Base-by-base conservation (phyloP, 1,139 yeast species). In the Kazachstania sp. region DNA sequence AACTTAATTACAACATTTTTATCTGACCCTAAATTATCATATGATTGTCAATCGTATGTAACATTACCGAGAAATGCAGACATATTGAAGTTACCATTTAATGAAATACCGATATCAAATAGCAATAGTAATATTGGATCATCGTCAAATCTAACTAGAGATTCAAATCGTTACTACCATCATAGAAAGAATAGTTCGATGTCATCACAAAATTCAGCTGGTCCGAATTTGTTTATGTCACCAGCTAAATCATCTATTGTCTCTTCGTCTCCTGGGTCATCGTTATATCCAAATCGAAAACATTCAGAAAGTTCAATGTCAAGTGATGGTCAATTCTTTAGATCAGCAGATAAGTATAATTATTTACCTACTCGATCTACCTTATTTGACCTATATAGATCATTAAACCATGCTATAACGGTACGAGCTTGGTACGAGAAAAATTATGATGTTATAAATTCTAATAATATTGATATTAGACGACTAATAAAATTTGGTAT, bases 401-500 rank as follows among this genome's bases (percentile, higher is more conserved):
- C 90, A 1, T 71, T 94, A 47, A 83, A 82, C 51, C 95, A 85
- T 54, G 95, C 95, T 1, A 79, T 77, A 46, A 75, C 86, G 0
- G 72, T 94, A 4, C 78, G 80, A 54, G 88, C 84, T 38, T 94
- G 98, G 97, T 86, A 79, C 61, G 73, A 66, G 36, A 75, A 79
- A 52, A 84, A 94, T 60, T 73, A 72, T 37, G 75, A 77, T 43
- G 67, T 71, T 8, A 67, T 94, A 30, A 68, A 69, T 29, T 76
- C 78, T 51, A 77, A 87, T 37, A 77, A 79, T 55, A 78, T 94
- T 38, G 98, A 94, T 64, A 72, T 92, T 2, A 71, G 97, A 51
- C 69, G 95, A 44, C 86, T 94, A 58, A 72, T 92, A 15, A 81
- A 88, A 29, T 94, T 90, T 71, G 99, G 98, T 0, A 75, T 87